phyloP scores from a whole-genome alignment of 2,329 filamentous ascomycete species.

The Proliferodiscus dingleyae region DNA sequence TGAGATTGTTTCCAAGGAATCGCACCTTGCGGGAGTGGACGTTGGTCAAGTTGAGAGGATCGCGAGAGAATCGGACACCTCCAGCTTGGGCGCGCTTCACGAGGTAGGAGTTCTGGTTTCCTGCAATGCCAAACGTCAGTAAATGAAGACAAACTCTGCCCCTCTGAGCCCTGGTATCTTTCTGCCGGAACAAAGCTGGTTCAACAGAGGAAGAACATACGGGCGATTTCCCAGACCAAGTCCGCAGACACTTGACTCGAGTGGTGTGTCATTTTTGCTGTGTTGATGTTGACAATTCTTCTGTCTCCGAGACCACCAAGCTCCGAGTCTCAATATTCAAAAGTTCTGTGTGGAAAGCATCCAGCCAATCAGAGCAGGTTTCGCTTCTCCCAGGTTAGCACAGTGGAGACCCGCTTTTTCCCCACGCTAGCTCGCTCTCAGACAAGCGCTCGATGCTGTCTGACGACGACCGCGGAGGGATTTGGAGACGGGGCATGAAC shows the following conservation, averaged over 20 bases:
- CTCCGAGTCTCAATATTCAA: constrained; percentile 10
- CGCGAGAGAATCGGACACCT: constrained; percentile 85
- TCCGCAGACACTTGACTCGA: constrained; percentile 78
- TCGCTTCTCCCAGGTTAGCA: neutral
- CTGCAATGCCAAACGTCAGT: constrained; percentile 42
- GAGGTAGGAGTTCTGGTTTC: constrained; percentile 83
- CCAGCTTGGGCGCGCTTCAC: constrained; percentile 81
- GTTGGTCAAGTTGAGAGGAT: constrained; percentile 92
- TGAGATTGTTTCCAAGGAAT: constrained; percentile 5
- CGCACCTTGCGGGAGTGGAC: constrained; percentile 83
- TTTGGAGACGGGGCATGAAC: neutral
- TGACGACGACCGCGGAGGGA: neutral
- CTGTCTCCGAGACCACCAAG: too few relatives aligned
- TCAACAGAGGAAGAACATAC: constrained; percentile 55
- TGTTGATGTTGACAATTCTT: constrained; percentile 12
- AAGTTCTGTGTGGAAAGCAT: constrained; percentile 3
- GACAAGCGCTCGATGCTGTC: too few relatives aligned
- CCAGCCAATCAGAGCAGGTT: constrained; percentile 14
- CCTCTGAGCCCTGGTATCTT: neutral
- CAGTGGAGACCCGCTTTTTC: neutral
- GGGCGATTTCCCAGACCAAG: constrained; percentile 90
- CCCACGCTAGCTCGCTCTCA: neutral
- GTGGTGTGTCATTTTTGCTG: constrained; percentile 41
- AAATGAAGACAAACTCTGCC: constrained; percentile 3
- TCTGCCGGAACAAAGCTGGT: constrained; percentile 5